Conservation (phyloP, 176 grass and related monocot genomes). For the Tillandsia leiboldiana region DNA sequence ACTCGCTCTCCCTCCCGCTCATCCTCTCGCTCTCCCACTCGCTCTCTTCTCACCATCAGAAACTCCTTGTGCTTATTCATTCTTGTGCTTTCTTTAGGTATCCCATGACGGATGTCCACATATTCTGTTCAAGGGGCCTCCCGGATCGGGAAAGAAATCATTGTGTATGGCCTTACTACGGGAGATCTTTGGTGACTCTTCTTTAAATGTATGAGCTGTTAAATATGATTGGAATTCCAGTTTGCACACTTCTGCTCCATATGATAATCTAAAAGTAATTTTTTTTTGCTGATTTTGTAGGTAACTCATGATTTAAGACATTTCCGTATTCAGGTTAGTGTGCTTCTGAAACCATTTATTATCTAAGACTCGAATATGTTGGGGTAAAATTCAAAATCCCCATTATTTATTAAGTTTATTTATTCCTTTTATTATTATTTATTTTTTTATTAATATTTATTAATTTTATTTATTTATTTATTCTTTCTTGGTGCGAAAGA, state of each 20-base stretch:
- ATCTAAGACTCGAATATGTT: background rate
- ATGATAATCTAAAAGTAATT: conserved; percentile 12
- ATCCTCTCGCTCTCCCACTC: too few relatives aligned
- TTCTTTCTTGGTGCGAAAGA: too few relatives aligned
- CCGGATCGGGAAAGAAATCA: conserved; percentile 58
- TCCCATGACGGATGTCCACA: conserved; percentile 40
- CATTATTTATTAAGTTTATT: too few relatives aligned
- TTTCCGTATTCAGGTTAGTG: conserved; percentile 45
- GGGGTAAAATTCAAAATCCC: too few relatives aligned
- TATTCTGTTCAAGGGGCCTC: conserved; percentile 65
- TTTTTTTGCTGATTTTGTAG: conserved; percentile 36
- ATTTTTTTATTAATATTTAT: too few relatives aligned
- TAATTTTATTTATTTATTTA: too few relatives aligned
- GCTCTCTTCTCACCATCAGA: too few relatives aligned
- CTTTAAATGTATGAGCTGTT: conserved; percentile 44
- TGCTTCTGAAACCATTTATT: background rate
- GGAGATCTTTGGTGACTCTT: conserved; percentile 53
- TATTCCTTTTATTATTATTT: too few relatives aligned
- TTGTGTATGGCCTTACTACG: conserved; percentile 48
- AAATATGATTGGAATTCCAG: conserved; percentile 10
- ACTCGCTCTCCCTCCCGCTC: too few relatives aligned
- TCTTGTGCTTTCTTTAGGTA: conserved; percentile 24
- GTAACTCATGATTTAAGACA: conserved; percentile 57
- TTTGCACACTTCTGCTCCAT: conserved; percentile 2
- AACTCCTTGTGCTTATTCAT: too few relatives aligned